These are phyloP conservation scores for Elaeagnus macrophylla DNA, from an alignment of 306 rosid genomes.

Conservation along the genomic window DNA sequence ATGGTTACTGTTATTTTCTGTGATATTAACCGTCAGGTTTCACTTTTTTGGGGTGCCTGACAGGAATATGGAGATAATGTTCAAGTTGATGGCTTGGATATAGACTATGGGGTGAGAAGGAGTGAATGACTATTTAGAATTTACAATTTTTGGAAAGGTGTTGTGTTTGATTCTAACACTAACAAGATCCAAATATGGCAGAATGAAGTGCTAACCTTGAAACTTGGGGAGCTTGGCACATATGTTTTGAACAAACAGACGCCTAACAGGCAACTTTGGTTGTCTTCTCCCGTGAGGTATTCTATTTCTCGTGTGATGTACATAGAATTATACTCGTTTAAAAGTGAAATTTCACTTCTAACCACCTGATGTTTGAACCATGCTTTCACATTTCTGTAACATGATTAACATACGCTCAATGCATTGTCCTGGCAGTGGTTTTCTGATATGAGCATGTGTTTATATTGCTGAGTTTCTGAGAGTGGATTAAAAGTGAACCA, in stretches of 20 bases:
- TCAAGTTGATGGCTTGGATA: slow-evolving; percentile 73
- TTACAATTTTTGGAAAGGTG: background rate
- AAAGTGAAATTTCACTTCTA: no score
- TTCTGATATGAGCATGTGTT: no score
- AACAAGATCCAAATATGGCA: slow-evolving; percentile 21
- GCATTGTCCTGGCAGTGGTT: no score
- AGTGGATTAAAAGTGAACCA: no score
- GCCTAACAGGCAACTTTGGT: slow-evolving; percentile 84
- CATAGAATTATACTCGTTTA: no score
- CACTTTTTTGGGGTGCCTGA: slow-evolving; percentile 6
- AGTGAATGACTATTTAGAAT: background rate
- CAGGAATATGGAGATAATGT: slow-evolving; percentile 77
- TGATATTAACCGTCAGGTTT: background rate
- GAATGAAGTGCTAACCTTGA: slow-evolving; percentile 77
- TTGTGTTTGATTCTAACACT: slow-evolving; percentile 8
- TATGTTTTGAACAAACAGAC: slow-evolving; percentile 83
- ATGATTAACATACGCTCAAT: no score
- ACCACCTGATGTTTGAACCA: no score
- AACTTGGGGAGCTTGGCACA: slow-evolving; percentile 64
- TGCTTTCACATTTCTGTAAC: no score
- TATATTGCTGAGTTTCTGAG: no score
- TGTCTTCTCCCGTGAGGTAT: slow-evolving; percentile 83
- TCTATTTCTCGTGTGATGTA: background rate
- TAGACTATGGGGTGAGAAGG: slow-evolving; percentile 79
- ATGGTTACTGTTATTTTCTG: background rate